Conservation (phyloP, 2,329 filamentous ascomycete genomes). For the Chrysosporium queenslandicum region DNA sequence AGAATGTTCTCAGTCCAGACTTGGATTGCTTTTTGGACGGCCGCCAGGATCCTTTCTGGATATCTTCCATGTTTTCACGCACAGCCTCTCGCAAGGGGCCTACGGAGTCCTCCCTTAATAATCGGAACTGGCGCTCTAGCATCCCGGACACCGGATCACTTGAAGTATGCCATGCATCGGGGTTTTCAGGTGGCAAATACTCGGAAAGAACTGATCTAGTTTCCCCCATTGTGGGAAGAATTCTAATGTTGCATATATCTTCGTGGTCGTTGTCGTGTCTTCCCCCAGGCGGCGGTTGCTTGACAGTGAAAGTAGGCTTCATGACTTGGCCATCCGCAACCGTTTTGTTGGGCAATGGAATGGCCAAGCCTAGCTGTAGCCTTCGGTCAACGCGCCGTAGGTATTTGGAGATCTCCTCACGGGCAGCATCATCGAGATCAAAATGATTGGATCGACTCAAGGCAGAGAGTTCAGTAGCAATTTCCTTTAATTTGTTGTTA, state of each 20-base stretch:
- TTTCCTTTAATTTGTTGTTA: no score
- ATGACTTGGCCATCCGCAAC: neutral
- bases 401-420: no score
- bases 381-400: no score
- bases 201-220: slow-evolving; percentile 25
- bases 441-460: no score
- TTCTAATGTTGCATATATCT: slow-evolving; percentile 39
- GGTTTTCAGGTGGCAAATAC: slow-evolving; percentile 25
- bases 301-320: neutral
- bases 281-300: slow-evolving; percentile 17
- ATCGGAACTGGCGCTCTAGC: slow-evolving; percentile 47
- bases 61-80: slow-evolving; percentile 17
- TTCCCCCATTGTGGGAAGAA: slow-evolving; percentile 43
- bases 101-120: slow-evolving; percentile 48
- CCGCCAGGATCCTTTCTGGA: slow-evolving; percentile 18
- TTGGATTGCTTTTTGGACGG: no score
- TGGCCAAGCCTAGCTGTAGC: neutral
- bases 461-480: no score
- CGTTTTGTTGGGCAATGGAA: neutral
- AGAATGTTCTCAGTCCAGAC: no score
- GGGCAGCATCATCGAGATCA: no score
- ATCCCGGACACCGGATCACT: slow-evolving; percentile 33
- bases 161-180: slow-evolving; percentile 35
- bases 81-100: slow-evolving; percentile 45
- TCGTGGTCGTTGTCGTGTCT: slow-evolving; percentile 45